Base-by-base conservation (phyloP, 2,329 filamentous ascomycete genomes). In the Talaromyces rugulosus region DNA sequence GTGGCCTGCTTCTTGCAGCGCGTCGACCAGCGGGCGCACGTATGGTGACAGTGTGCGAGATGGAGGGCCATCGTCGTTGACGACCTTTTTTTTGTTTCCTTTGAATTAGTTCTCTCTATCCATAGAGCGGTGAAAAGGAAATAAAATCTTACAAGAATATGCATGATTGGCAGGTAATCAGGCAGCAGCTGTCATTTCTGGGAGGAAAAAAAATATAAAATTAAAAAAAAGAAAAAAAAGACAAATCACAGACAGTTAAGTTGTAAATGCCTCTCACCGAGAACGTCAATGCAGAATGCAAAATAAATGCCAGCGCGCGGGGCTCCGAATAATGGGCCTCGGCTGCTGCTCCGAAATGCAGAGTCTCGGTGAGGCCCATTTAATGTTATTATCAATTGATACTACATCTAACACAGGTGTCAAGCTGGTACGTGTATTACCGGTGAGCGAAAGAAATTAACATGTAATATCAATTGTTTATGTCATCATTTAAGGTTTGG, bases 51-150 rank as follows among this genome's bases (percentile, higher is more conserved):
- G 87, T 68, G 86, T 84, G 56, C 83, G 80, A 51, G 87, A 90
- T 58, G 89, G 89, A 51, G 89, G 89, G 6, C 89, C 89, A 75
- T 92, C 89, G 70, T 92, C 89, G 77, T 92, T 92, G 62, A 77
- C 75, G 9, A 77, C 69, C 74, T 78, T 64, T 62, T 5, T 30
- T 59, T 18, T 56, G 16, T 1, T 12, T n/a, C 1, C 18, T 44
- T 31, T 5, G 1, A 30, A 28, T 40, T 8, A 23, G 12, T 8
- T 23, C 23, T 23, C 23, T 23, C 23, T 23, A 23, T 23, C 23
- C 23, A n/a, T n/a, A n/a, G 23, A 23, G 23, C 23, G 23, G 23
- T 11, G 11, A 4, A 4, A 4, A 9, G 28, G 16, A 27, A 12
- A 42, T 5, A 31, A 5, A 12, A 34, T 51, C 52, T 52, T 44